Evolutionary conservation across 768 basidiomycete species (phyloP), one percentile per base, ranked within the genome.

Genomic region (Serendipita indica): DNA sequence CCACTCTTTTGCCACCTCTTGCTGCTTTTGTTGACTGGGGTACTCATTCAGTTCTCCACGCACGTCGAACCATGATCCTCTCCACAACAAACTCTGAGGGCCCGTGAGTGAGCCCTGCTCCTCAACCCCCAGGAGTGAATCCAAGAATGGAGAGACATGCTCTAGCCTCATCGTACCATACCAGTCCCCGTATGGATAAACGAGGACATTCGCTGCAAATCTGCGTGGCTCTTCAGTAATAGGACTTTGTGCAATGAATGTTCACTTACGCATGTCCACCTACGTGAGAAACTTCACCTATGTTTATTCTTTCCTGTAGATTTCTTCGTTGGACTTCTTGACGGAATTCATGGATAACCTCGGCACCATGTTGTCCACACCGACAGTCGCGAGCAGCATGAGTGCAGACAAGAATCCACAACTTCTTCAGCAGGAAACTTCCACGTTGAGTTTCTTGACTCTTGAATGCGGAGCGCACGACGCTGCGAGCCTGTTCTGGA

Each of bases 171-270:
- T 25, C 10, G 49, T 54, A 7, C 49, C 49, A 27, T 54, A 54
- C 49, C 49, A 54, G 3, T 54, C 49, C 10, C 49, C 49, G 32
- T 54, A n/a, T 12, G 49, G 49, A 54, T 54, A 54, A 12, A 54
- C 49, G 20, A 54, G 49, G n/a, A 54, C 30, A 32, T 54, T 54
- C 7, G 49, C 22, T 27, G 49, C 49, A 27, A 22, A 54, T 7
- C 49, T 54, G 32, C 3, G n/a, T 37, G n/a, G 35, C 35, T n/a
- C n/a, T n/a, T n/a, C n/a, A n/a, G 35, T 37, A 10, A 37, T 10
- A 37, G 10, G n/a, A 37, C 10, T 37, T 37, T n/a, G n/a, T 37
- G 35, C 35, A 37, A 37, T n/a, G 4, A 27, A 27, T 10, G n/a
- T 4, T 22, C 3, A 54, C 49, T 54, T 28, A 54, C 49, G 22